These are phyloP conservation scores for Vanderwaltozyma verrucispora DNA, from an alignment of 805 yeast genomes.

Conservation along the genomic window DNA sequence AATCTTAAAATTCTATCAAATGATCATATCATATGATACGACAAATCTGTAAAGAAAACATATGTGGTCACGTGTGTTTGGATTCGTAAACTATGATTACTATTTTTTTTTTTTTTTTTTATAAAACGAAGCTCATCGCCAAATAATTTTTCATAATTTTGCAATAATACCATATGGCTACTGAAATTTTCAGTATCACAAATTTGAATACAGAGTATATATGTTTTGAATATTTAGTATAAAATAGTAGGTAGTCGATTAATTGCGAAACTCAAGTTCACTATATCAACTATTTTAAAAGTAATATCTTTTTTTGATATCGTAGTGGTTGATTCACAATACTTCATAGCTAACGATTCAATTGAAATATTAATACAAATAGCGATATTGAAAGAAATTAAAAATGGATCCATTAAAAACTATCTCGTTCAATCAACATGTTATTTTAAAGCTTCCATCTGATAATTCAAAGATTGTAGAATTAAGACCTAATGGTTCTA, in stretches of 20 bases:
- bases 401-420: constrained; percentile 18
- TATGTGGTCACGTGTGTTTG: too few species aligned
- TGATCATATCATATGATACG: neutral
- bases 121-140: neutral
- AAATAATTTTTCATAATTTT: neutral
- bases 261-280: too few species aligned
- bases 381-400: too few species aligned
- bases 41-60: neutral
- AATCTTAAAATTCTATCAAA: too few species aligned
- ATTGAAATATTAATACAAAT: neutral
- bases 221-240: too few species aligned
- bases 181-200: neutral
- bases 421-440: constrained; percentile 29
- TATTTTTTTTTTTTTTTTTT: too few species aligned
- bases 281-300: too few species aligned
- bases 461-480: constrained; percentile 66
- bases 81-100: too few species aligned
- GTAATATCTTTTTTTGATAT: too few species aligned
- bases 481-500: constrained; percentile 45
- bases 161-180: neutral
- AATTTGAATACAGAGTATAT: too few species aligned
- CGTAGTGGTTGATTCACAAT: too few species aligned
- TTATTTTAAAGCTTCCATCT: constrained; percentile 70
- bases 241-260: too few species aligned
- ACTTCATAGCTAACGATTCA: neutral